Conservation (phyloP, 441 rosid species). For the Adansonia rubrostipa region DNA sequence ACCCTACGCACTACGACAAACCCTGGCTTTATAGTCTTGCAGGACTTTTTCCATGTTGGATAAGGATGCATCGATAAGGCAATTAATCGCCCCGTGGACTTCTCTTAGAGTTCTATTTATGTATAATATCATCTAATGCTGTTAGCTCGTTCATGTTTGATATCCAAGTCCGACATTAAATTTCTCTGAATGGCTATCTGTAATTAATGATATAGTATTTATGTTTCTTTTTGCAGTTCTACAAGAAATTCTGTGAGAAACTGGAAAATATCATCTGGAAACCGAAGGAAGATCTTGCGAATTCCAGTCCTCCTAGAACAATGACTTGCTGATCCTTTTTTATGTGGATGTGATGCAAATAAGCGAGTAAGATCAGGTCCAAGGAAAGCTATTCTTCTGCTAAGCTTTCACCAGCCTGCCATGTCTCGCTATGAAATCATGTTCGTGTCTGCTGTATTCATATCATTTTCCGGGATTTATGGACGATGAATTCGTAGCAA, state of each 20-base stretch:
- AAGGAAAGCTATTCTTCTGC: background rate
- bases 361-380: background rate
- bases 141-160: slow-evolving; percentile 5
- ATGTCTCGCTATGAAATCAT: background rate
- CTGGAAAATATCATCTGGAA: slow-evolving; percentile 85
- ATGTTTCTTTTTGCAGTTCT: slow-evolving; percentile 57
- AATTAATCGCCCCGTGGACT: background rate
- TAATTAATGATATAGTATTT: background rate
- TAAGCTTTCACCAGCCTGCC: background rate
- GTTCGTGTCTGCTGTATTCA: background rate
- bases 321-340: slow-evolving; percentile 55
- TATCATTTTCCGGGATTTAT: background rate
- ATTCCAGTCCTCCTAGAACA: slow-evolving; percentile 49
- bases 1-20: background rate
- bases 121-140: background rate
- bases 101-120: background rate
- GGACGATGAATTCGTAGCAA: background rate
- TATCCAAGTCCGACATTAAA: background rate
- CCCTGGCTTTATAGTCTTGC: background rate
- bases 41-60: background rate
- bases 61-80: background rate
- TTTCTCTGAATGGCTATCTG: background rate
- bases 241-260: slow-evolving; percentile 74
- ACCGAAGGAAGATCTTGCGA: slow-evolving; percentile 52
- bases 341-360: slow-evolving; percentile 36